These are phyloP conservation scores for Logfia minima DNA, from an alignment of 129 eudicot species.

Conservation along the genomic window DNA sequence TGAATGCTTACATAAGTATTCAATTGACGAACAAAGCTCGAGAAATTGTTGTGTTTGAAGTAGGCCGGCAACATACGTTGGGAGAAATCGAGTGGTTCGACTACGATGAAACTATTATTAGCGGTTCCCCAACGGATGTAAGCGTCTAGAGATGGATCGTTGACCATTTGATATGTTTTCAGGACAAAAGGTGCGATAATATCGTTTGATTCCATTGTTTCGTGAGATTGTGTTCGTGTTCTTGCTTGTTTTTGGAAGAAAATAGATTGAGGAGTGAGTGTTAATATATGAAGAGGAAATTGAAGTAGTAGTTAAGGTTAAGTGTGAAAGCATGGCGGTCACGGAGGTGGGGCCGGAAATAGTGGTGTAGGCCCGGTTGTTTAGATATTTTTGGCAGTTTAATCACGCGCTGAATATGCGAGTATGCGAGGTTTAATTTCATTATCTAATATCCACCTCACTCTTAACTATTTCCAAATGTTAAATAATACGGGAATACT, in stretches of 20 bases:
- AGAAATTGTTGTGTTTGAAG: slow-evolving; percentile 73
- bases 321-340: slow-evolving; percentile 38
- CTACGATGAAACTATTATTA: slow-evolving; percentile 64
- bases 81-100: slow-evolving; percentile 70
- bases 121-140: slow-evolving; percentile 70
- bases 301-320: not conserved
- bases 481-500: not conserved
- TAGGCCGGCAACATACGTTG: slow-evolving; percentile 54
- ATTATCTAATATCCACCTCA: not conserved
- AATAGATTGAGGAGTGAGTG: not conserved
- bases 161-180: slow-evolving; percentile 82
- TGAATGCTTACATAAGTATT: slow-evolving; percentile 59
- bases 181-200: slow-evolving; percentile 67
- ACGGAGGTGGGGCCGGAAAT: slow-evolving; percentile 31
- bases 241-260: not conserved
- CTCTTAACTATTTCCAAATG: not conserved
- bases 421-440: slow-evolving; percentile 7
- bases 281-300: slow-evolving; percentile 5
- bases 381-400: slow-evolving; percentile 24
- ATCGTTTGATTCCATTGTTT: slow-evolving; percentile 36
- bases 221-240: not conserved
- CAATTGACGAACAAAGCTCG: slow-evolving; percentile 74
- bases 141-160: slow-evolving; percentile 47
- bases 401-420: slow-evolving; percentile 24
- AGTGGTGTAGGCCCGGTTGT: slow-evolving; percentile 8